Evolutionary conservation across 140 eudicot genomes (phyloP).

Genomic region (Anethum foeniculum): DNA sequence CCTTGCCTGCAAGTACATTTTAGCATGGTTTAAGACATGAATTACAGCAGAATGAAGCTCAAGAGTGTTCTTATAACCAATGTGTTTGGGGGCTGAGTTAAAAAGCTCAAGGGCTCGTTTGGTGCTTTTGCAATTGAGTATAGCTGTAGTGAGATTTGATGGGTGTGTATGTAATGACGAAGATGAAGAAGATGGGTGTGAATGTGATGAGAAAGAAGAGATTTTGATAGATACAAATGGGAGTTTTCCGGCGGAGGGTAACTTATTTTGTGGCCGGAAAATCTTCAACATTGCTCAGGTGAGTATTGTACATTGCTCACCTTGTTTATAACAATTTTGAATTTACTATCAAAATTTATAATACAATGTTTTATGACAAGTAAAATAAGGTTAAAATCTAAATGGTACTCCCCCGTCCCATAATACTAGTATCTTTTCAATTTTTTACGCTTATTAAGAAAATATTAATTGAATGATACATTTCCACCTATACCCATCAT

Average conservation of each 20-base stretch:
- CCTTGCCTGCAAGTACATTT: conserved; percentile 60
- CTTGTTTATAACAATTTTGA: no score
- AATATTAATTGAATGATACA: no score
- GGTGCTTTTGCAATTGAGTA: conserved; percentile 47
- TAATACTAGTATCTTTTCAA: no score
- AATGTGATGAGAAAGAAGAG: conserved; percentile 9
- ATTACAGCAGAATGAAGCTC: conserved; percentile 51
- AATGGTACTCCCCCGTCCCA: no score
- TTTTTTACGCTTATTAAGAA: no score
- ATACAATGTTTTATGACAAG: no score
- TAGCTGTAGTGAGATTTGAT: conserved; percentile 30
- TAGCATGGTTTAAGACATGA: conserved; percentile 38
- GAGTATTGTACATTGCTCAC: background rate
- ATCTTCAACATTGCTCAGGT: background rate
- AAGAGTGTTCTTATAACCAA: conserved; percentile 38
- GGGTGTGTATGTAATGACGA: conserved; percentile 21
- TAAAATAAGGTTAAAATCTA: no score
- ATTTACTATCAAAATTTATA: no score
- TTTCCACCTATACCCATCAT: no score
- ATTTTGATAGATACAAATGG: background rate
- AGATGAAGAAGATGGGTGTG: conserved; percentile 3
- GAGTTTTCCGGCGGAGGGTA: background rate
- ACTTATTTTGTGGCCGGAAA: conserved; percentile 5
- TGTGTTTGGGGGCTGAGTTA: conserved; percentile 29
- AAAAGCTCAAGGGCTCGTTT: conserved; percentile 42